Conservation (phyloP, 352 stramenopile genomes). For the Phytophthora cryptogea region DNA sequence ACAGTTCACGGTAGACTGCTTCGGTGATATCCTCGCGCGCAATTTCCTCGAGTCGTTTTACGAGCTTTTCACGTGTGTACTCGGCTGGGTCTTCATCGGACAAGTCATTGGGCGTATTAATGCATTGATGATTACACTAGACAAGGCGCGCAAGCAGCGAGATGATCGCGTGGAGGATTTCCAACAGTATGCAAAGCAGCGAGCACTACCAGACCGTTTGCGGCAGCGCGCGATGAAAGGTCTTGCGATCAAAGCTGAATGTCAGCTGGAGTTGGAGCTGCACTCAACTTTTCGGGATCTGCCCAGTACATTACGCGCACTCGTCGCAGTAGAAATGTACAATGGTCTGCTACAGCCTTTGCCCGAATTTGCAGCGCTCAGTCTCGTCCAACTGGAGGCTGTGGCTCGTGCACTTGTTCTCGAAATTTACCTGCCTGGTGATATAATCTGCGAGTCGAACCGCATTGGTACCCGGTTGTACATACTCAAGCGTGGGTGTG, state of each 20-base stretch:
- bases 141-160: slow-evolving; percentile 60
- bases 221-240: slow-evolving; percentile 56
- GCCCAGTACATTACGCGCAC: slow-evolving; percentile 36
- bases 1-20: slow-evolving; percentile 81
- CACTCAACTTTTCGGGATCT: slow-evolving; percentile 52
- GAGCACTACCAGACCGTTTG: slow-evolving; percentile 43
- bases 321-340: slow-evolving; percentile 68
- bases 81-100: slow-evolving; percentile 79
- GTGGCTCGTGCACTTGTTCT: slow-evolving; percentile 52
- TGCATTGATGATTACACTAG: slow-evolving; percentile 65
- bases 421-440: slow-evolving; percentile 67
- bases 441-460: slow-evolving; percentile 62
- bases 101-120: slow-evolving; percentile 78
- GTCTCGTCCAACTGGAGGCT: slow-evolving; percentile 50
- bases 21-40: slow-evolving; percentile 65
- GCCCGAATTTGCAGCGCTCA: slow-evolving; percentile 44
- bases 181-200: slow-evolving; percentile 69
- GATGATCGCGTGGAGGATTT: slow-evolving; percentile 63
- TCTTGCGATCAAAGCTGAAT: slow-evolving; percentile 59
- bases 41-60: slow-evolving; percentile 70
- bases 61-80: slow-evolving; percentile 62
- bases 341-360: slow-evolving; percentile 33
- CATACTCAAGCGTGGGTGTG: slow-evolving; percentile 54
- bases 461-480: slow-evolving; percentile 47
- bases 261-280: slow-evolving; percentile 43